Evolutionary conservation across 2,329 filamentous ascomycete genomes (phyloP), one percentile per base, ranked within the genome.

Genomic region (Anthostomella pinea): DNA sequence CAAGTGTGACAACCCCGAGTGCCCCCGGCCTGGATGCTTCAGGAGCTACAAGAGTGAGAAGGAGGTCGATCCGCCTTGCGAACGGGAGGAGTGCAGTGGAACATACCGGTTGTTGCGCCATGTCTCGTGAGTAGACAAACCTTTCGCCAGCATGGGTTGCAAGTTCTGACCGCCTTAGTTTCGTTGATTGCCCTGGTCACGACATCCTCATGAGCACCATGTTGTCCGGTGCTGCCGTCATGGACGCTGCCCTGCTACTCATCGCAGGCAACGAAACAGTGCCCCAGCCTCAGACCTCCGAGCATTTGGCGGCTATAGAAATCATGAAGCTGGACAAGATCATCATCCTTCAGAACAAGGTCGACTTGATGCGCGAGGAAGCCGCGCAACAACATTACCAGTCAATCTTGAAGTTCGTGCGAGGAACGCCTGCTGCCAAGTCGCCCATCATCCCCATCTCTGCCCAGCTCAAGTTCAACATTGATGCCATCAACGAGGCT

Each of bases 191-290:
- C 76, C 93, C 93, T 39, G 93, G 93, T 68, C 93, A 98, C 87
- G 93, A 98, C 72, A 98, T 98, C 89, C 90, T 98, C 66, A 98
- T 98, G 93, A 97, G 91, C 70, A 98, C 93, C 57, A 98, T 98
- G 93, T 83, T 98, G 76, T 98, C 93, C 61, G 93, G 93, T 60
- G 93, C 93, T 56, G 93, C 93, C 49, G 93, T 98, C 78, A 98
- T 98, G 93, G 93, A 98, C 69, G 93, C 93, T 49, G 93, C 93
- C 13, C 79, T 98, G 43, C 81, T 98, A 38, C 77, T 98, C 36
- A 96, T 98, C 63, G 93, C 93, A 45, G 93, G 93, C 64, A 98
- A 98, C 72, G 93, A 98, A 83, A 83, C 87, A 34, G 97, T 93
- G 73, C 93, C 93, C 21, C 93, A 98, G 68, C 93, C 93, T 33